Evolutionary conservation across 306 rosid genomes (phyloP).

Genomic region (Morella rubra): DNA sequence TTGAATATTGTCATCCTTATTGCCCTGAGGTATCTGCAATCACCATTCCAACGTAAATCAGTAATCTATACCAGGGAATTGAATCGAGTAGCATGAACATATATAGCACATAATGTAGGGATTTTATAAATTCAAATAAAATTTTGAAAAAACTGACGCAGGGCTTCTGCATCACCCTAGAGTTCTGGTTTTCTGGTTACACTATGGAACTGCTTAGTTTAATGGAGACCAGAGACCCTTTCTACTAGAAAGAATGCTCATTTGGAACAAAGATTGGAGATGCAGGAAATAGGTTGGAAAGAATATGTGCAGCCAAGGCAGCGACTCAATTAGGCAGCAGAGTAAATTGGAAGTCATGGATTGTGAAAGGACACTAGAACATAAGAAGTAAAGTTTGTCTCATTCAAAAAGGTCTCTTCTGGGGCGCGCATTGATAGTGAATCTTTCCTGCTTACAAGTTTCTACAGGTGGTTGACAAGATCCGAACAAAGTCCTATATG

Average conservation of each 20-base stretch:
- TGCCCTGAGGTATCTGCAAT: conserved; percentile 31
- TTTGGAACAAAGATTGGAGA: neutral
- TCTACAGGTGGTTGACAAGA: neutral
- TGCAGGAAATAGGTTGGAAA: neutral
- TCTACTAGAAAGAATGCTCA: neutral
- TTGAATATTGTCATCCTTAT: neutral
- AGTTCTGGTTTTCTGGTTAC: neutral
- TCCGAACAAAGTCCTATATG: neutral
- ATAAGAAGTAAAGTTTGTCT: conserved; percentile 7
- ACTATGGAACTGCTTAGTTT: neutral
- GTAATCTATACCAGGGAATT: neutral
- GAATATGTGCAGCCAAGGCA: neutral
- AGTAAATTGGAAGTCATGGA: neutral
- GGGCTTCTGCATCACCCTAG: no score
- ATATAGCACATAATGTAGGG: neutral
- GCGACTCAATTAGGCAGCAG: neutral
- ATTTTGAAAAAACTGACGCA: neutral
- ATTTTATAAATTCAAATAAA: neutral
- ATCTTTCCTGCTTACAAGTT: neutral
- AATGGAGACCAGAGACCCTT: neutral
- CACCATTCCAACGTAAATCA: neutral
- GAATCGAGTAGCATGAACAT: neutral
- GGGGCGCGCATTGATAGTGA: neutral
- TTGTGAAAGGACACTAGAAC: neutral
- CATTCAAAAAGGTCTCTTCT: neutral